Conservation (phyloP, 805 yeast genomes). For the Kluyveromyces nonfermentans region DNA sequence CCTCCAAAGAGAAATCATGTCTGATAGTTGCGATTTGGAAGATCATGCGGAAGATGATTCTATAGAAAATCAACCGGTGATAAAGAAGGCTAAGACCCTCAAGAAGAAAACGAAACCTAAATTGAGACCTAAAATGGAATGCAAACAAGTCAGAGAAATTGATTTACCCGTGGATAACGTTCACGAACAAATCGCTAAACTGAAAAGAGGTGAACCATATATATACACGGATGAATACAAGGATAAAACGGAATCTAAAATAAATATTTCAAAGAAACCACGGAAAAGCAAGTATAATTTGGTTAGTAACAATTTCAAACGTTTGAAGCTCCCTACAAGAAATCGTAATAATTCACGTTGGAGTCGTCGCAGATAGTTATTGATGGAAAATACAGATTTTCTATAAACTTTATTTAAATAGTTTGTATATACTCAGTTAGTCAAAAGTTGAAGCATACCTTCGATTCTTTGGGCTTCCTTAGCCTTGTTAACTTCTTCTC, state of each 20-base stretch:
- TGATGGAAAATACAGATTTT: background rate
- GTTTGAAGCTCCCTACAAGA: conserved; percentile 43
- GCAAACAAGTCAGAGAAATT: background rate
- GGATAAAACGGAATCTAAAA: conserved; percentile 1
- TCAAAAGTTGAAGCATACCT: conserved; percentile 87
- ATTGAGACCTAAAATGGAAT: conserved; percentile 5
- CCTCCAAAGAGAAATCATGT: background rate
- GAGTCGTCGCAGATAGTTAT: conserved; percentile 23
- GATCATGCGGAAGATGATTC: background rate
- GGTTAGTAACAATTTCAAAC: conserved; percentile 42
- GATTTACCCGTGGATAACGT: conserved; percentile 10
- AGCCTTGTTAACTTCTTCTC: conserved; percentile 64
- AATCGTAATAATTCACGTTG: conserved; percentile 36
- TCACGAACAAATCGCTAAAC: conserved; percentile 17
- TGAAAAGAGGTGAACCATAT: conserved; percentile 18
- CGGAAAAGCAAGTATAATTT: conserved; percentile 24
- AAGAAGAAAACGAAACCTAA: conserved; percentile 2
- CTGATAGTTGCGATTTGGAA: background rate
- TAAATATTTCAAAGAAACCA: conserved; percentile 6
- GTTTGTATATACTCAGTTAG: conserved; percentile 26
- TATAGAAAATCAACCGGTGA: background rate
- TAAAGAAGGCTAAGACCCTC: background rate
- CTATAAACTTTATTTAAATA: background rate
- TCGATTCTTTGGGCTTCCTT: conserved; percentile 81
- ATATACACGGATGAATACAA: conserved; percentile 4